Evolutionary conservation across 352 stramenopile species (phyloP), one percentile per base, ranked within the genome.

Genomic region (Thalassiosira mediterranea): DNA sequence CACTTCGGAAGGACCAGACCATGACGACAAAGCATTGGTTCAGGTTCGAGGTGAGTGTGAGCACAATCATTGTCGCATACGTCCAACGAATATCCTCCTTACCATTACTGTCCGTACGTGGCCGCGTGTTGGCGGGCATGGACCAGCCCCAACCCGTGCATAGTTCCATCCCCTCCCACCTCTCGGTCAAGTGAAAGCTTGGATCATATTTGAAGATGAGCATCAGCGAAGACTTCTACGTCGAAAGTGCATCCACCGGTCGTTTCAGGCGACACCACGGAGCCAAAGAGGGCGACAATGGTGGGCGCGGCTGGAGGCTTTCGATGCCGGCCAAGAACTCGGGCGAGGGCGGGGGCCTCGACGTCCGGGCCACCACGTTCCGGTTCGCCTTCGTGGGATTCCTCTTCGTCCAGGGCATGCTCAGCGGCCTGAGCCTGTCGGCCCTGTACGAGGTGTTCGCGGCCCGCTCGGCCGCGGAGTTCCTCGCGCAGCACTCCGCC

Each of bases 341-440:
- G 40, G 17, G 38, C 11, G 57, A 56, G 8, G 1, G 40, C 34
- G 34, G 11, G 34, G 17, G 31, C 44, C 17, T 42, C 1, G 52
- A 54, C 38, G 31, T 48, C 26, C 26, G 29, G 23, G 23, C 23
- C 1, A 1, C 10, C 1, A 15, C 60, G 15, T 28, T 32, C 17
- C 28, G 29, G 19, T 25, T 26, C 19, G 61, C 25, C 21, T 71
- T 63, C 17, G 38, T 65, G 17, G 23, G 19, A 23, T 73, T 65
- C 44, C 52, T 73, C n/a, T 73, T 64, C 42, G 48, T 73, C 32
- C 63, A 73, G 38, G 63, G 63, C 5, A 73, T 73, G 5, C 52
- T 73, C 40, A 64, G 51, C 26, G 63, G 63, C 5, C 42, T 73
- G n/a, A 73, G 63, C 23, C 51, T 73, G 0, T 73, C 63, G n/a